Evolutionary conservation across 2,329 filamentous ascomycete genomes (phyloP).

Genomic region (Alternaria metachromatica): DNA sequence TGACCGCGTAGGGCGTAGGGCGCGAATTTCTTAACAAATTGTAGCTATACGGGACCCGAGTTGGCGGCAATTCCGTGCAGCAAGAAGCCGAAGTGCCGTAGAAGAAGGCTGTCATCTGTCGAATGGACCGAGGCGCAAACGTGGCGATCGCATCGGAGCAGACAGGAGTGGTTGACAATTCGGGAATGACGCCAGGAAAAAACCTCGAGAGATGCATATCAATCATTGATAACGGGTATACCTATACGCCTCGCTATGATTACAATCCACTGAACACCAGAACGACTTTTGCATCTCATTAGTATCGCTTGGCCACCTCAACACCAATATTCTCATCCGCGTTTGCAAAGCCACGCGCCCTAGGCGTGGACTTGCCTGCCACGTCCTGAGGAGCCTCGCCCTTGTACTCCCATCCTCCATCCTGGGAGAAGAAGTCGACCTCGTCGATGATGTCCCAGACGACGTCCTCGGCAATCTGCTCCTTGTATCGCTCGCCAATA

Average conservation of each 20-base stretch:
- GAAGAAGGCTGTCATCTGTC: neutral
- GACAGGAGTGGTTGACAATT: neutral
- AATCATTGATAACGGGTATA: constrained; percentile 13
- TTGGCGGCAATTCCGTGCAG: neutral
- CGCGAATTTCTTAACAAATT: neutral
- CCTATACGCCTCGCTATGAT: constrained; percentile 12
- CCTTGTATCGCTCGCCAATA: constrained; percentile 80
- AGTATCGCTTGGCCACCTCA: constrained; percentile 46
- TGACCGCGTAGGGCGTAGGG: constrained; percentile 2
- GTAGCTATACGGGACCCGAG: neutral
- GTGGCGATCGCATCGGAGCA: neutral
- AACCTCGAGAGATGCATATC: neutral
- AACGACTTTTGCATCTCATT: neutral
- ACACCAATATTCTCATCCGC: constrained; percentile 48
- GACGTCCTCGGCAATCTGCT: constrained; percentile 94
- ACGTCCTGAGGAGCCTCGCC: constrained; percentile 43
- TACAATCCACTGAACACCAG: neutral
- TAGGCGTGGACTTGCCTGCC: constrained; percentile 44
- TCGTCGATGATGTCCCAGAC: constrained; percentile 94
- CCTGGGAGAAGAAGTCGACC: constrained; percentile 85
- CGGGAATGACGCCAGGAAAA: neutral
- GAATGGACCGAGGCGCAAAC: neutral
- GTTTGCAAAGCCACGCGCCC: constrained; percentile 47
- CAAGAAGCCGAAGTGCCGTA: neutral
- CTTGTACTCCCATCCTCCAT: constrained; percentile 57